phyloP scores from a whole-genome alignment of 192 early-diverging fungal genomes.

The Pilaira anomala region DNA sequence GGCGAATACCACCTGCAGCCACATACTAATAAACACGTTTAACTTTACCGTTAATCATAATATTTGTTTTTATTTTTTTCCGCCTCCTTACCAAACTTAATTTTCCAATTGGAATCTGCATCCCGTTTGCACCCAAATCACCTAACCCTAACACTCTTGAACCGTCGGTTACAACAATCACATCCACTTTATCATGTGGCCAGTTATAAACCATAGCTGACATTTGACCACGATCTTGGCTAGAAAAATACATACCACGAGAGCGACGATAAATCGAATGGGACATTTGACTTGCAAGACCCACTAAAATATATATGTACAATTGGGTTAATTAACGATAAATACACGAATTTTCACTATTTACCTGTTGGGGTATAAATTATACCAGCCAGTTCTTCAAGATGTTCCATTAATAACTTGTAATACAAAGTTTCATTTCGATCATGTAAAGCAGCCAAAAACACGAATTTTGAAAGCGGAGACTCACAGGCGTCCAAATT shows the following conservation, averaged over 20 bases:
- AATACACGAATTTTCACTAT: not conserved
- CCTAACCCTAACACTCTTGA: constrained; percentile 89
- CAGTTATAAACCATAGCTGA: constrained; percentile 80
- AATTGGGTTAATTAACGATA: too few relatives aligned
- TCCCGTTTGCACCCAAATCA: constrained; percentile 90
- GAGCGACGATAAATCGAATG: constrained; percentile 51
- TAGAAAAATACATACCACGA: constrained; percentile 49
- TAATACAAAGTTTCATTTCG: constrained; percentile 86
- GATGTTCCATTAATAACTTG: constrained; percentile 68
- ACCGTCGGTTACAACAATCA: constrained; percentile 91
- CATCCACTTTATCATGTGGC: constrained; percentile 51
- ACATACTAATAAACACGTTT: constrained; percentile 19
- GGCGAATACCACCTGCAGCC: constrained; percentile 46
- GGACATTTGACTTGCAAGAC: constrained; percentile 43
- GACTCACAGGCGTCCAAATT: constrained; percentile 47
- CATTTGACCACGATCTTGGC: constrained; percentile 69
- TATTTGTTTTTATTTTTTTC: too few relatives aligned
- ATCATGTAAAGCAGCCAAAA: constrained; percentile 75
- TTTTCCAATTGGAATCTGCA: constrained; percentile 94
- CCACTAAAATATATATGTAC: constrained; percentile 33
- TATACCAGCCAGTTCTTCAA: constrained; percentile 54
- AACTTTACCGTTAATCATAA: not conserved
- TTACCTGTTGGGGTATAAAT: constrained; percentile 45
- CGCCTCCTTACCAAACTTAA: constrained; percentile 59
- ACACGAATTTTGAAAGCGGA: constrained; percentile 80